Evolutionary conservation across 768 basidiomycete genomes (phyloP).

Genomic region (Mycena sanguinolenta): DNA sequence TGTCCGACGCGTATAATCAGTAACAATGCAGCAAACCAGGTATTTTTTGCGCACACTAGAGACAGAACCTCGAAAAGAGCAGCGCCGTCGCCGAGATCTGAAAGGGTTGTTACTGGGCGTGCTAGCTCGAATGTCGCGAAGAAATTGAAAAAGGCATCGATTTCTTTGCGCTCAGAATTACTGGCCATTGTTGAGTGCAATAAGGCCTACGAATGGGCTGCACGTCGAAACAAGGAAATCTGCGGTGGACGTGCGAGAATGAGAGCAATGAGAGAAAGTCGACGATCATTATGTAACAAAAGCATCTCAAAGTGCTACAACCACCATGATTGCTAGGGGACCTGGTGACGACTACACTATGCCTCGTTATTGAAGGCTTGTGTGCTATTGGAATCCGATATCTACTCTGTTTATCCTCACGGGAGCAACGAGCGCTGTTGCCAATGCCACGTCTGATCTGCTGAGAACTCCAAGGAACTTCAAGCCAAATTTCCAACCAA

Average conservation of each 20-base stretch:
- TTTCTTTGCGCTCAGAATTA: constrained; percentile 65
- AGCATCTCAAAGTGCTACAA: not conserved
- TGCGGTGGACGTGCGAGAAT: not conserved
- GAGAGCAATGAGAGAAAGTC: not conserved
- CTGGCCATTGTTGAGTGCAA: not conserved
- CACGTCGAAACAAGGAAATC: not conserved
- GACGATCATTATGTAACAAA: constrained; percentile 2
- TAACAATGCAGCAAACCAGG: constrained; percentile 14
- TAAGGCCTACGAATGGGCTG: not conserved
- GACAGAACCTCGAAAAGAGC: constrained; percentile 83
- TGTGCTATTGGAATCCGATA: too few species aligned
- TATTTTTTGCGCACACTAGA: constrained; percentile 71
- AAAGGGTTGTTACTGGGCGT: constrained; percentile 69
- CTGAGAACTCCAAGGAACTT: too few species aligned
- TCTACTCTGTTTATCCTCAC: too few species aligned
- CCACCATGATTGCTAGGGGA: too few species aligned
- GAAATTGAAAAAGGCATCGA: constrained; percentile 87
- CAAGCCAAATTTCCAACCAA: too few species aligned
- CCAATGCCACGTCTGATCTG: too few species aligned
- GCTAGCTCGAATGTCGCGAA: constrained; percentile 80
- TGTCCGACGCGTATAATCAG: constrained; percentile 30
- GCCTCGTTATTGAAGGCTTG: too few species aligned
- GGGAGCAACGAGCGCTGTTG: too few species aligned
- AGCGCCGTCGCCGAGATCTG: constrained; percentile 86
- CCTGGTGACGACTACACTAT: too few species aligned